Base-by-base conservation (phyloP, 1,284 basidiomycete species). In the Porodaedalea pini region DNA sequence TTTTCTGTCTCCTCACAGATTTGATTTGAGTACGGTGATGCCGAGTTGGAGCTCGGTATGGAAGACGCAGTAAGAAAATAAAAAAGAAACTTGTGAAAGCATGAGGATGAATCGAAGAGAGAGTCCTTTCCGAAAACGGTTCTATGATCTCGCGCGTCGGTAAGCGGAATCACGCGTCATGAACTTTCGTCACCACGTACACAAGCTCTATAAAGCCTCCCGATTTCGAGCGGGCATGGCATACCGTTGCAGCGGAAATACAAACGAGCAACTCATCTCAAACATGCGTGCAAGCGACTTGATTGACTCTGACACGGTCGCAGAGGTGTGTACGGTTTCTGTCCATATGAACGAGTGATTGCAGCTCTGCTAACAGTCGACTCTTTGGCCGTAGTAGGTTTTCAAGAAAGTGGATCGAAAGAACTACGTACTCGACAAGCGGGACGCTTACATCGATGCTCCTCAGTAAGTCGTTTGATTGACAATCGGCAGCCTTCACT, bases 321-420 rank as follows among this genome's bases (percentile, higher is more conserved):
- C 70, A 31, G 65, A 73, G 54, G 85, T 81, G 60, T 57, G 74
- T 4, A 7, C 13, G n/a, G n/a, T 27, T 27, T 19, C 6, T 57
- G 5, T 36, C 23, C 19, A 51, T 36, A 25, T 43, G 47, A 48
- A 31, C 21, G 5, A 10, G 19, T 23, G 39, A 29, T 36, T 17
- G 10, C 23, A 25, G 32, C 13, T 6, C 39, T 54, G n/a, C 52
- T 59, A 57, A 45, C 54, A 32, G 45, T 36, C 43, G 27, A 32
- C 10, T 32, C 57, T 61, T 11, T 13, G 31, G 15, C n/a, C n/a
- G 40, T 47, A 29, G 7, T 51, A 90, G 83, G 90, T 90, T 0
- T 90, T 93, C 86, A 69, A 71, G 23, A 73, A 73, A 17, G 86
- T 90, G 7, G 89, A 94, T 68, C 78, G 91, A 19, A 83, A 80